Base-by-base conservation (phyloP, 495 filamentous ascomycete genomes). In the Hypoxylon fragiforme region DNA sequence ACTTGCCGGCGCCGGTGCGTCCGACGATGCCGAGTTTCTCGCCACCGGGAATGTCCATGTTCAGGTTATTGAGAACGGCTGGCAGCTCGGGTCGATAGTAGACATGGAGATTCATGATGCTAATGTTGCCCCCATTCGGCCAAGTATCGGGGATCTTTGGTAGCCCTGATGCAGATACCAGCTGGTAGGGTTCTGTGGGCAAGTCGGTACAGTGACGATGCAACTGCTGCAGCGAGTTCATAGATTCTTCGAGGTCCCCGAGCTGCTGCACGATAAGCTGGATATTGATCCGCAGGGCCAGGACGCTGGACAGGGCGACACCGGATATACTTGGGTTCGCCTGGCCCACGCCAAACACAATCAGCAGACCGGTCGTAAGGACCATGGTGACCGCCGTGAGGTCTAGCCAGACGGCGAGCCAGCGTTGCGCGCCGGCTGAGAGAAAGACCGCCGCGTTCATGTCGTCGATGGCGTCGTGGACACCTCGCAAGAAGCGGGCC, bases 1-100 rank as follows among this genome's bases (percentile, higher is more conserved):
- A 70, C 35, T 75, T 77, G 0, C 77, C 77, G 3, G 75, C 74
- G 0, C 77, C 76, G 0, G 77, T 79, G 7, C 77, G 69, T 1
- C 77, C 77, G 7, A 78, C 70, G 13, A 81, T 61, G 9, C 70
- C 77, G 0, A 78, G 54, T 0, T 72, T 60, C 52, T 78, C 62
- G 7, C 59, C 44, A 0, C 66, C 47, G 12, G 52, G 54, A 32
- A 73, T 64, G 2, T 66, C 47, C 31, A 79, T 66, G 15, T 46
- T 69, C 7, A 62, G 11, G 21, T 37, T 34, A 2, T 45, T 22
- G 5, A 61, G 45, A 6, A 31, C 50, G n/a, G 12, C 19, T 22
- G 28, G 30, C 1, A 54, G 40, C 7, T 41, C 43, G 7, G 24
- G 52, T 38, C 43, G 21, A 59, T 70, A 70, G 5, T 49, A 22